Evolutionary conservation across 73 alveolate species (phyloP), one percentile per base, ranked within the genome.

Genomic region (Paramecium sexaurelia): DNA sequence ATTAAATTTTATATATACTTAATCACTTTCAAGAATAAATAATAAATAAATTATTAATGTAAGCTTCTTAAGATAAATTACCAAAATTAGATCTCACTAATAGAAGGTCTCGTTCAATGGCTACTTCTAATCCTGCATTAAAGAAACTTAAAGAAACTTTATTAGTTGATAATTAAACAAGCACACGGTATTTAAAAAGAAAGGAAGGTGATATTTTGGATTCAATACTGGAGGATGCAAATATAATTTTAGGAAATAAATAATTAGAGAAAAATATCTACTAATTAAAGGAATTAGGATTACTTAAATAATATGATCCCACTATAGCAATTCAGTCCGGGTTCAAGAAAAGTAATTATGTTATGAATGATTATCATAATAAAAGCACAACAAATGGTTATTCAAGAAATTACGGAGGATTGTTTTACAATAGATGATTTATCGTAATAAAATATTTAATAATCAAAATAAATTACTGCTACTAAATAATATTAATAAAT

Each of bases 331-430:
- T 37, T 1, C 17, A 78, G 41, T 78, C 9, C 39, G 90, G 90
- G 13, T 78, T 24, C 6, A 78, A 78, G 13, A 78, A 75, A 43
- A 41, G 75, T 22, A 61, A 78, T 29, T 78, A 78, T 78, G 90
- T 78, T 20, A 39, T 78, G 75, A 78, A 78, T 78, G 90, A 78
- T 43, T 78, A 78, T 41, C 90, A 78, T 17, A 78, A 78, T 78
- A 78, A 78, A 43, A 78, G 90, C 22, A 78, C 90, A 9, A 78
- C 90, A 11, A 78, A 78, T 78, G 90, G 90, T 9, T 78, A 78
- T 20, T 19, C 90, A 0, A 78, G 90, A 43, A 40, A 78, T 78
- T 78, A 78, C 22, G 90, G 90, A 19, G 90, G 90, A 41, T 41
- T 78, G 55, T 78, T 78, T 78, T 78, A 78, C 33, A 40, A 78